These are phyloP conservation scores for Arabidopsis lyrata DNA, from an alignment of 441 rosid genomes.

Conservation along the genomic window DNA sequence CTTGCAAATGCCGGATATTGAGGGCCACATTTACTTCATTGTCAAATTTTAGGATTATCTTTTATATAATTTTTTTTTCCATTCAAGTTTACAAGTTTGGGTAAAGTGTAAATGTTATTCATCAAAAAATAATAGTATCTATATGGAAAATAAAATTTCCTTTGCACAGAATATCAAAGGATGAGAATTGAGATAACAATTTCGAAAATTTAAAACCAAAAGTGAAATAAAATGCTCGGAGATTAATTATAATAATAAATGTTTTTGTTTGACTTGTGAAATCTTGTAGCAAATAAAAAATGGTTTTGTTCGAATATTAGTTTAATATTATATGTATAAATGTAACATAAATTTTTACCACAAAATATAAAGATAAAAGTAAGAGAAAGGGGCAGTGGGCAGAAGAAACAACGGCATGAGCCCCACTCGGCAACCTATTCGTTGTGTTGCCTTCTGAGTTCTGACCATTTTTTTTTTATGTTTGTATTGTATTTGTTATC, in stretches of 20 bases:
- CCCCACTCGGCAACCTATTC: slow-evolving; percentile 45
- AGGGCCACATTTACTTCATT: slow-evolving; percentile 37
- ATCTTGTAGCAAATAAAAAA: neutral
- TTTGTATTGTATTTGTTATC: neutral
- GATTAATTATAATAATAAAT: neutral
- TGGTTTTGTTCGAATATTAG: neutral
- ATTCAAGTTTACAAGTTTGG: slow-evolving; percentile 24
- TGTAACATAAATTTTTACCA: neutral
- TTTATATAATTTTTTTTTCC: neutral
- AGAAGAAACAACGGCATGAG: slow-evolving; percentile 37
- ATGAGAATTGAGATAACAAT: neutral
- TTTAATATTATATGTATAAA: neutral
- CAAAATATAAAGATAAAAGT: neutral
- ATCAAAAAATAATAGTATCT: neutral
- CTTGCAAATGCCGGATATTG: slow-evolving; percentile 24
- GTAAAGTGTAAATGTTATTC: slow-evolving; percentile 22
- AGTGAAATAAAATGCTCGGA: neutral
- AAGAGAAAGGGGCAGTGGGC: slow-evolving; percentile 27
- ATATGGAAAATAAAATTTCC: neutral
- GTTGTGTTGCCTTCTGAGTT: slow-evolving; percentile 27
- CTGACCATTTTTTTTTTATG: neutral
- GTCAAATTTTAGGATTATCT: neutral
- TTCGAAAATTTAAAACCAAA: neutral
- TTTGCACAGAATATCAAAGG: neutral
- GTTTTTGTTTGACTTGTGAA: slow-evolving; percentile 3